Conservation (phyloP, 176 grass and related monocot genomes). For the Triticum urartu region DNA sequence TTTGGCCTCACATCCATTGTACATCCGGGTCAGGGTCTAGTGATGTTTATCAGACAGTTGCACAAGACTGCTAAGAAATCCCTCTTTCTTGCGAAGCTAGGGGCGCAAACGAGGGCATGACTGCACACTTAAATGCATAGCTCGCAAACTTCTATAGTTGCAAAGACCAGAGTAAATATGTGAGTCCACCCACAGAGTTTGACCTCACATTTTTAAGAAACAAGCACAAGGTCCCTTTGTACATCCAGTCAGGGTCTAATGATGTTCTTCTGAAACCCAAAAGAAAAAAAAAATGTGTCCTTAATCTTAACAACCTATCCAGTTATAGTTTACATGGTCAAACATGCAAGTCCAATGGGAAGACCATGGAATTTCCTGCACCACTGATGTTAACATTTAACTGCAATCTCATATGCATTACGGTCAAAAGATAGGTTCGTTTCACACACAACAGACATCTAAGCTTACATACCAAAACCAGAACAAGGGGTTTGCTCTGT, state of each 20-base stretch:
- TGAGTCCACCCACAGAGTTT: not conserved
- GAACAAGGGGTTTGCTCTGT: not conserved
- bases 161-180: not conserved
- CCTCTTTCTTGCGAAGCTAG: not conserved
- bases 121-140: not conserved
- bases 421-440: not conserved
- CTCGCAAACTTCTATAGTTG: not conserved
- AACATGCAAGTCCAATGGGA: not conserved
- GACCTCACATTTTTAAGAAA: not conserved
- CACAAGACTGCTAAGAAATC: too few species aligned
- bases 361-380: not conserved
- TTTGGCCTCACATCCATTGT: too few species aligned
- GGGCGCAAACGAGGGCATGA: not conserved
- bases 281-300: not conserved
- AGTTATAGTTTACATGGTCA: too few species aligned
- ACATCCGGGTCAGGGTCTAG: too few species aligned
- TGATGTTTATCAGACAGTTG: too few species aligned
- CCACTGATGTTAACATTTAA: not conserved
- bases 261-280: not conserved
- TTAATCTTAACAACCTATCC: too few species aligned
- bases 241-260: not conserved
- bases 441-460: too few species aligned
- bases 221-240: not conserved
- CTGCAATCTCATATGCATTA: not conserved
- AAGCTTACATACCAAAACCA: not conserved